Base-by-base conservation (phyloP, 768 basidiomycete genomes). In the Mycena crocata region DNA sequence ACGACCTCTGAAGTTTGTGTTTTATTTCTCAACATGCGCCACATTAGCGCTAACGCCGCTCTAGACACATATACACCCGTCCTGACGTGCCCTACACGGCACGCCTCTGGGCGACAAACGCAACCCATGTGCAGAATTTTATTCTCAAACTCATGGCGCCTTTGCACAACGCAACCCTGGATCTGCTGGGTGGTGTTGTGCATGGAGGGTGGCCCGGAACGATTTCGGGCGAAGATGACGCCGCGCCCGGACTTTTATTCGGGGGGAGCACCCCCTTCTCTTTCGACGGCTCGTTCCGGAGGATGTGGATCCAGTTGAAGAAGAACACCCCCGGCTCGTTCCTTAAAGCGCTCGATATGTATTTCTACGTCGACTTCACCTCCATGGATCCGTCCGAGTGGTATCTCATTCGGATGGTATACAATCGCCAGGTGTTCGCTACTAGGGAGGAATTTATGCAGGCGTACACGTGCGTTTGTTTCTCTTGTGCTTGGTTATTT, bases 241-340 rank as follows among this genome's bases (percentile, higher is more conserved):
- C 23, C 3, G 59, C 40, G 45, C 24, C 39, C 30, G 31, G 31
- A 0, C 79, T 91, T 13, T 69, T 83, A 3, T 81, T 80, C 2
- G 85, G 80, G 2, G 80, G 78, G 2, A 75, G 74, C 39, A 88
- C 83, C 0, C 89, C 89, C 2, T 83, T 86, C 72, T 85, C 85
- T 55, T 89, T 85, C 68, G 89, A 90, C 68, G 89, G 89, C 9
- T 77, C 81, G 17, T 90, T 88, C 80, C 81, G 89, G 51, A 81
- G 87, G 17, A 70, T 81, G 34, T 89, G 87, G 88, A 66, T 87
- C 31, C 79, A 80, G 15, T 86, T 85, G 82, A 79, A 82, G 45
- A 79, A 81, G 49, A 88, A 85, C 68, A 72, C 78, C 1, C 80
- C 88, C 5, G 88, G 87, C 0, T 78, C 82, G 0, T 90, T 76